Base-by-base conservation (phyloP, 179 eudicot species). In the Nepenthes alata region DNA sequence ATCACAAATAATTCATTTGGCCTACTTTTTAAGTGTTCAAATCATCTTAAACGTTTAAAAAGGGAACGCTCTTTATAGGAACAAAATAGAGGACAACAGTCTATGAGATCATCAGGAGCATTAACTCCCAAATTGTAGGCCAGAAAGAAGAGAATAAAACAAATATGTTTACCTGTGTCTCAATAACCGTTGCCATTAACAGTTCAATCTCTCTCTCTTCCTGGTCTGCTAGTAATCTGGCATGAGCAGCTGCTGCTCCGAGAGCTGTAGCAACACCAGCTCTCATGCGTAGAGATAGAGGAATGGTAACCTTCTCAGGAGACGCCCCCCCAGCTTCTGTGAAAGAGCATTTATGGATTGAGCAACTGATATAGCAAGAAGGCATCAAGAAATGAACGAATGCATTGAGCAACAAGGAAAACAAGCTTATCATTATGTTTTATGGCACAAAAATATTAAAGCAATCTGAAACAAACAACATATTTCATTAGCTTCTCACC, bases 181-280 rank as follows among this genome's bases (percentile, higher is more conserved):
- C 95, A 57, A 86, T 67, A 15, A 89, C 61, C 51, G 75, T 74
- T 66, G 95, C 81, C 66, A 89, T 76, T 63, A 84, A 64, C 41
- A 77, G 58, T 78, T 85, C 96, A 3, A 93, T 83, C 68, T 81
- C 86, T 73, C 86, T 84, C 59, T 89, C 95, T 82, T 93, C 98
- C 59, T 83, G 90, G 71, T 86, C 86, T 62, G 98, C 98, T 80
- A 89, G 73, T 66, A 89, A 60, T 65, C 80, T 89, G 55, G 98
- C 95, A 78, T 72, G 91, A 50, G 95, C 98, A 76, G 96, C 98
- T 63, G 93, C 95, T 63, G 82, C 88, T 65, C 98, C 98, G 58
- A 93, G 95, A 49, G 95, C 90, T 15, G 90, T 83, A 45, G 87
- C 95, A 57, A 85, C 86, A 70, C 89, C 95, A 47, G 87, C 96